Conservation (phyloP, 495 filamentous ascomycete genomes). For the Xeromyces bisporus region DNA sequence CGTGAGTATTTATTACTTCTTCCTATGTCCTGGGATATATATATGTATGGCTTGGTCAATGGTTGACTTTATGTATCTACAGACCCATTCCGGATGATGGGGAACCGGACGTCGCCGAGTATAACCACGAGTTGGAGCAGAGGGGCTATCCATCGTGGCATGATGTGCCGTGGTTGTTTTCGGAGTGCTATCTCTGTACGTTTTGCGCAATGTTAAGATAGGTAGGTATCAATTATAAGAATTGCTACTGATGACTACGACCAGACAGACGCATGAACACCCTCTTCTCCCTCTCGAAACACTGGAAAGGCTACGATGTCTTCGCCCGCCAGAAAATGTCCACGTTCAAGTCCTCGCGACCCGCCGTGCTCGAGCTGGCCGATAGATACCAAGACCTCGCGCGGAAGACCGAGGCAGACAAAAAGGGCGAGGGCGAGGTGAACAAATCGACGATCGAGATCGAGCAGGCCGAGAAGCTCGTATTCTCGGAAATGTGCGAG, state of each 20-base stretch:
- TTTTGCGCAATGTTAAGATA: no score
- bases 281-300: slow-evolving; percentile 54
- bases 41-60: neutral
- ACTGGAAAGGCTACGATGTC: slow-evolving; percentile 88
- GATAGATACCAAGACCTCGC: slow-evolving; percentile 52
- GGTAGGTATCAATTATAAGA: no score
- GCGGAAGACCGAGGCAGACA: slow-evolving; percentile 34
- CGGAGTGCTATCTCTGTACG: slow-evolving; percentile 92
- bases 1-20: slow-evolving; percentile 34
- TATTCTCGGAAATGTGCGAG: slow-evolving; percentile 90
- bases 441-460: slow-evolving; percentile 29
- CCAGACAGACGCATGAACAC: slow-evolving; percentile 53
- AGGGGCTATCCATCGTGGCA: slow-evolving; percentile 68
- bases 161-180: slow-evolving; percentile 68
- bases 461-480: slow-evolving; percentile 51
- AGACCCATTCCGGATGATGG: slow-evolving; percentile 78
- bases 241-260: slow-evolving; percentile 5
- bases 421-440: slow-evolving; percentile 11
- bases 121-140: slow-evolving; percentile 70
- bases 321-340: slow-evolving; percentile 82
- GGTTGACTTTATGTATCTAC: neutral
- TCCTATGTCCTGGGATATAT: neutral
- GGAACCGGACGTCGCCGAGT: slow-evolving; percentile 53
- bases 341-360: slow-evolving; percentile 83
- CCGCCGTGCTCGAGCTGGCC: slow-evolving; percentile 80